Base-by-base conservation (phyloP, 2,329 filamentous ascomycete genomes). In the Periconia sp. region DNA sequence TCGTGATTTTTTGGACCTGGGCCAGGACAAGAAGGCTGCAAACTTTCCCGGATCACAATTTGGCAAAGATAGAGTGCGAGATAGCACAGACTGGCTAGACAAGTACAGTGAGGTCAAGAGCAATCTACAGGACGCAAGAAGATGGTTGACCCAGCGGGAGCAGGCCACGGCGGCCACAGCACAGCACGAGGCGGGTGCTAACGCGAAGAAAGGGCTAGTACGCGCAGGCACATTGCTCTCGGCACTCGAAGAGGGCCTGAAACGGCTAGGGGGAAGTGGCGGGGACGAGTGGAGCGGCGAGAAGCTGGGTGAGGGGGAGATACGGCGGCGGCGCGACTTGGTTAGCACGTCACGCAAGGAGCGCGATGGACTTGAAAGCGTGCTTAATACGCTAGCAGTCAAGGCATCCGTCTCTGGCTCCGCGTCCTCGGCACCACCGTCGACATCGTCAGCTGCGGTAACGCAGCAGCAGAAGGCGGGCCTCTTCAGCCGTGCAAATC, bases 171-270 rank as follows among this genome's bases (percentile, higher is more conserved):
- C 77, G 3, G 78, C 82, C 3, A 78, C 82, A 45, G 75, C 77
- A 39, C 83, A 86, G 62, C 83, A 86, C 31, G 85, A 89, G 62
- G 85, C 86, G 0, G 83, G 84, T 1, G 83, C 86, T 0, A 84
- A 84, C n/a, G 88, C 89, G 11, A 92, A 91, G 75, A 83, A 81
- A 52, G 83, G 82, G 25, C 76, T 94, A 8, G 78, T 92, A 21
- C 83, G 85, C 56, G 86, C 86, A 0, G 84, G 82, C 1, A 81
- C 81, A 1, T 66, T 89, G 40, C 73, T 92, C 4, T 75, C 74
- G 1, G 81, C 79, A 36, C 74, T 92, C 22, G 81, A 85, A 4
- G 81, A 88, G 24, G 88, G 87, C 0, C 66, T 92, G 46, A 57
- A 56, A 50, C 63, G 65, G 7, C 63, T 75, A 9, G 52, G 63